phyloP scores from a whole-genome alignment of 2,329 filamentous ascomycete species.

The Aspergillus sp. region DNA sequence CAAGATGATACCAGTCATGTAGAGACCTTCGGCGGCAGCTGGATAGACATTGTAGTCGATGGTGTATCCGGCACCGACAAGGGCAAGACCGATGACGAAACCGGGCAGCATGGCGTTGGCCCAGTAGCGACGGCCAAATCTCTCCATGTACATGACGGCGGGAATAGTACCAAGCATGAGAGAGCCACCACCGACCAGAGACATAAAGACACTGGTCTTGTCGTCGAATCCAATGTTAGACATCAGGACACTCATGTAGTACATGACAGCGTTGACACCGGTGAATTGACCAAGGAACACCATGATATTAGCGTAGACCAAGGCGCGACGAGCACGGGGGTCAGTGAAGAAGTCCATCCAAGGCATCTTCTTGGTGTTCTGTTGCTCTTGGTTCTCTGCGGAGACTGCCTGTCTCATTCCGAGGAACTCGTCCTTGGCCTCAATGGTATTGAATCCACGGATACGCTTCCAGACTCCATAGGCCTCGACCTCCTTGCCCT shows the following conservation, averaged over 20 bases:
- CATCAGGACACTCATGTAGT: constrained; percentile 69
- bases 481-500: constrained; percentile 54
- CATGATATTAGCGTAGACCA: constrained; percentile 67
- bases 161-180: constrained; percentile 65
- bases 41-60: constrained; percentile 46
- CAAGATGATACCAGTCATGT: constrained; percentile 54
- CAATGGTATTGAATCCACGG: constrained; percentile 53
- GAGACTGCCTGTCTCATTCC: constrained; percentile 63
- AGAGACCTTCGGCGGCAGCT: constrained; percentile 52
- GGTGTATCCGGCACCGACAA: constrained; percentile 62
- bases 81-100: constrained; percentile 64
- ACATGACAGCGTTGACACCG: constrained; percentile 66
- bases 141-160: constrained; percentile 67
- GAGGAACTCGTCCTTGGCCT: constrained; percentile 65
- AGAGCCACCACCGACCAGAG: constrained; percentile 64
- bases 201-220: constrained; percentile 66
- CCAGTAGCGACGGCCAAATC: constrained; percentile 69
- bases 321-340: constrained; percentile 60
- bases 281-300: constrained; percentile 67
- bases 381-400: constrained; percentile 51
- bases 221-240: constrained; percentile 61
- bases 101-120: constrained; percentile 66
- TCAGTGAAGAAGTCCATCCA: constrained; percentile 73
- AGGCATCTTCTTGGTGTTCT: constrained; percentile 54
- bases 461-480: constrained; percentile 71